Evolutionary conservation across 768 basidiomycete species (phyloP), one percentile per base, ranked within the genome.

Genomic region (Termitomyces sp.): DNA sequence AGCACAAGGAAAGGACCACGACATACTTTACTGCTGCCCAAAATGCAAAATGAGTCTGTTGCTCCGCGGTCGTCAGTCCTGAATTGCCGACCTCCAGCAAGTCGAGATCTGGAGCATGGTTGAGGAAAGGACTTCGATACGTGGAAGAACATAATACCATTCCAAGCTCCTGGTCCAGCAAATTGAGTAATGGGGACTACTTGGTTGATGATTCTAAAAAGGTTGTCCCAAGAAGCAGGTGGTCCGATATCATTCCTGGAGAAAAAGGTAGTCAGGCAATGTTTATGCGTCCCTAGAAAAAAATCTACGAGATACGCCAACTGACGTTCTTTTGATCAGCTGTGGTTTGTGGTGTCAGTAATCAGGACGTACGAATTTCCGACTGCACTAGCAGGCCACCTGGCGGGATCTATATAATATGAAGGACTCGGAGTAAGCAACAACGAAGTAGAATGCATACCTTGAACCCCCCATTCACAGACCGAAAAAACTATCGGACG

Each of bases 61-160:
- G 76, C 50, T 80, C 78, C 2, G 66, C 69, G 13, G 60, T 58
- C 0, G 78, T 77, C 34, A 82, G 55, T 4, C 76, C 77, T 4
- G 63, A 47, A 57, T 82, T 81, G 6, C 81, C 80, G 20, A 82
- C 80, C 62, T 81, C 79, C 34, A 84, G 71, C 70, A 82, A 67
- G 63, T 83, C 81, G 22, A 83, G 69, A 64, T 84, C 81, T 73
- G 57, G 41, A 55, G 6, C 18, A 41, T n/a, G 27, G 7, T 27
- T n/a, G 27, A 41, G n/a, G 26, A 48, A 39, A 31, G 46, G 41
- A 14, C 51, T 54, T 13, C 47, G 55, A 39, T 52, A 57, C 41
- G 13, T 39, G 36, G 37, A 0, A 22, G 18, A 5, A 49, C 74
- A 27, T 6, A 47, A 41, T 55, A 72, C 73, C 70, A 59, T 79